A percentile compares a stretch with the other conserved stretches of the same genome.
phyloP scores from a whole-genome alignment of 2,329 filamentous ascomycete genomes.

The Hirsutella rhossiliensis region DNA sequence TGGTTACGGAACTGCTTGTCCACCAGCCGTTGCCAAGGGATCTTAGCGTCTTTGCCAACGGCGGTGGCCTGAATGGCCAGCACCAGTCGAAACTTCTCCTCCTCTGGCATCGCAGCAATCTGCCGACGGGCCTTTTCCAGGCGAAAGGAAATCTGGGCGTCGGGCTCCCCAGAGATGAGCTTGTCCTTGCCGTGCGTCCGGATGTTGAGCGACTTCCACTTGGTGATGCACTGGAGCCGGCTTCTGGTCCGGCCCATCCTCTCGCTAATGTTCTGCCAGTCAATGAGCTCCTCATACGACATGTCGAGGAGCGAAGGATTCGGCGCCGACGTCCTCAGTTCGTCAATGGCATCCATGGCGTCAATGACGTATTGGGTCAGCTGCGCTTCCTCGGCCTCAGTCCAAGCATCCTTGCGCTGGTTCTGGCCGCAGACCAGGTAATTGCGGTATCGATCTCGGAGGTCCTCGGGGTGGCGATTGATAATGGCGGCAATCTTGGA shows the following conservation, averaged over 20 bases:
- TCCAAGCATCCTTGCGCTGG: slow-evolving; percentile 44
- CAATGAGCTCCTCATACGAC: slow-evolving; percentile 41
- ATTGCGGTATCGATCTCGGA: slow-evolving; percentile 59
- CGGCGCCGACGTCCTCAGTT: slow-evolving; percentile 18
- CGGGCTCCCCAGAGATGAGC: slow-evolving; percentile 17
- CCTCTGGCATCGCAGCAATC: slow-evolving; percentile 26
- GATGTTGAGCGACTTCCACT: slow-evolving; percentile 44
- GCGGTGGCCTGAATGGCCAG: slow-evolving; percentile 28
- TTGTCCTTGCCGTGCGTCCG: slow-evolving; percentile 20
- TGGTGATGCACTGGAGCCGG: slow-evolving; percentile 54
- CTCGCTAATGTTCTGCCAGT: slow-evolving; percentile 54
- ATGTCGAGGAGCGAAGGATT: slow-evolving; percentile 20
- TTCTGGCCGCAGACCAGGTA: slow-evolving; percentile 47
- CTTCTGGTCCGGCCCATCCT: slow-evolving; percentile 50
- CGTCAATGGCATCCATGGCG: slow-evolving; percentile 35
- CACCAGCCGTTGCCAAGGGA: slow-evolving; percentile 35
- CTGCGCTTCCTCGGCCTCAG: slow-evolving; percentile 42
- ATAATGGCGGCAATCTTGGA: slow-evolving; percentile 47
- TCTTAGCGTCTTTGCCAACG: slow-evolving; percentile 29
- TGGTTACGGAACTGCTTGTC: slow-evolving; percentile 26
- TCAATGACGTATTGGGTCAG: slow-evolving; percentile 41
- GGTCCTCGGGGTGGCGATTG: slow-evolving; percentile 52
- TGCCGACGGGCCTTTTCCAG: slow-evolving; percentile 30
- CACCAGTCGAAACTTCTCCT: slow-evolving; percentile 32
- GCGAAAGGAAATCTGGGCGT: slow-evolving; percentile 25